phyloP scores from a whole-genome alignment of 768 basidiomycete genomes.

The Tubosaeta sp. region DNA sequence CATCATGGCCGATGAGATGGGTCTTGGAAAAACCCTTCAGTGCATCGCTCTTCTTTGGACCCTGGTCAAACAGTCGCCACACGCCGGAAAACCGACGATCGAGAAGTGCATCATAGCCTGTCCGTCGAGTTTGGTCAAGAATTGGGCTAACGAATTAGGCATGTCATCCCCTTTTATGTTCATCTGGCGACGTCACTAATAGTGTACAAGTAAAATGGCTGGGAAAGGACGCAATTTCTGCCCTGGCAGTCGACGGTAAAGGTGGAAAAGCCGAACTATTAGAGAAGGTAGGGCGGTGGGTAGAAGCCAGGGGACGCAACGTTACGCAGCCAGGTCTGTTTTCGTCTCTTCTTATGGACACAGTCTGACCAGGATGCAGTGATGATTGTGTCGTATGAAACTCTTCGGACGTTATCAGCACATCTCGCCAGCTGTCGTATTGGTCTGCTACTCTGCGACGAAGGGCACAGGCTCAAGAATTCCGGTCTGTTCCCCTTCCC shows the following conservation, averaged over 20 bases:
- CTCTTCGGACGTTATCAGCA: conserved; percentile 72
- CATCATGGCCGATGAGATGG: conserved; percentile 99
- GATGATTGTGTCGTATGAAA: conserved; percentile 99
- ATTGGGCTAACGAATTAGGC: conserved; percentile 98
- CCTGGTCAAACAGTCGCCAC: conserved; percentile 89
- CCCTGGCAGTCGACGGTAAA: conserved; percentile 89
- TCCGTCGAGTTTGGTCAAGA: conserved; percentile 93
- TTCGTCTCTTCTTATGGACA: neutral
- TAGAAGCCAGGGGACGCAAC: conserved; percentile 80
- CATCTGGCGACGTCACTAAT: neutral
- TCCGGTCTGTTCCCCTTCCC: conserved; percentile 53
- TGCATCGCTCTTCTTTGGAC: conserved; percentile 97
- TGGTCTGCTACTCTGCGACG: conserved; percentile 92
- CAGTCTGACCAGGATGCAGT: conserved; percentile 43
- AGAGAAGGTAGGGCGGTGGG: conserved; percentile 83
- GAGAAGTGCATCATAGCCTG: conserved; percentile 98
- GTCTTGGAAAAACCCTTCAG: conserved; percentile 93
- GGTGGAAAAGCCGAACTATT: conserved; percentile 80
- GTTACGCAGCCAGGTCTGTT: conserved; percentile 83
- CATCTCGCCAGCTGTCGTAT: conserved; percentile 79
- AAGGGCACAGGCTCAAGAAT: conserved; percentile 96
- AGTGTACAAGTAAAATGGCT: conserved; percentile 82
- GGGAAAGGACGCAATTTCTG: conserved; percentile 76
- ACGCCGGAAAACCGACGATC: conserved; percentile 78
- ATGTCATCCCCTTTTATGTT: conserved; percentile 21